These are phyloP conservation scores for Saksenaea oblongispora DNA, from an alignment of 371 early-diverging fungal species.

Conservation along the genomic window DNA sequence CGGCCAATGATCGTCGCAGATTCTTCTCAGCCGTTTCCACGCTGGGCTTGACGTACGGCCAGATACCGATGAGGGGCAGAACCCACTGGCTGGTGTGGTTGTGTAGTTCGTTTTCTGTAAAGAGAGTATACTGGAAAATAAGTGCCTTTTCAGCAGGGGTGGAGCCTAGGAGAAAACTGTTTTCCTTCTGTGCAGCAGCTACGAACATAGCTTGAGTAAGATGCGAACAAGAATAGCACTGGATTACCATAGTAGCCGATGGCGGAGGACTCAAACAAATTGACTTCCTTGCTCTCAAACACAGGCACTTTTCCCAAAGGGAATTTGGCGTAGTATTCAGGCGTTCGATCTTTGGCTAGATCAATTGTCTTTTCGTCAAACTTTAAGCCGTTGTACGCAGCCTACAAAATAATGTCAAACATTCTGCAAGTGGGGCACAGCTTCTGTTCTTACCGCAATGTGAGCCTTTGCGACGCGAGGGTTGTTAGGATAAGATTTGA, in stretches of 20 bases:
- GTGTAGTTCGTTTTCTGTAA: conserved; percentile 64
- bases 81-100: conserved; percentile 50
- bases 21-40: conserved; percentile 59
- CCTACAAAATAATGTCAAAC: conserved; percentile 63
- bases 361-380: conserved; percentile 68
- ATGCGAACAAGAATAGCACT: neutral
- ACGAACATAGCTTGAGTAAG: neutral
- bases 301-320: conserved; percentile 82
- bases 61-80: conserved; percentile 57
- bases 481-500: conserved; percentile 56
- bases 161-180: conserved; percentile 64
- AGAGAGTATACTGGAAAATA: conserved; percentile 80
- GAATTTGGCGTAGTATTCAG: conserved; percentile 85
- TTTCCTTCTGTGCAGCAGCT: conserved; percentile 72
- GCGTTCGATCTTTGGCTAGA: conserved; percentile 61
- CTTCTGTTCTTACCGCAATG: conserved; percentile 65
- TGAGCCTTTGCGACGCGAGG: conserved; percentile 67
- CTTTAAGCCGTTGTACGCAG: conserved; percentile 74
- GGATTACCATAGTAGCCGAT: conserved; percentile 85
- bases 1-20: conserved; percentile 53
- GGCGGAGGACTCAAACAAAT: conserved; percentile 80
- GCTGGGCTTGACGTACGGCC: conserved; percentile 60
- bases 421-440: conserved; percentile 75
- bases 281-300: conserved; percentile 75
- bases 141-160: conserved; percentile 70